Base-by-base conservation (phyloP, 192 early-diverging fungal species). In the Umbelopsis vinacea region DNA sequence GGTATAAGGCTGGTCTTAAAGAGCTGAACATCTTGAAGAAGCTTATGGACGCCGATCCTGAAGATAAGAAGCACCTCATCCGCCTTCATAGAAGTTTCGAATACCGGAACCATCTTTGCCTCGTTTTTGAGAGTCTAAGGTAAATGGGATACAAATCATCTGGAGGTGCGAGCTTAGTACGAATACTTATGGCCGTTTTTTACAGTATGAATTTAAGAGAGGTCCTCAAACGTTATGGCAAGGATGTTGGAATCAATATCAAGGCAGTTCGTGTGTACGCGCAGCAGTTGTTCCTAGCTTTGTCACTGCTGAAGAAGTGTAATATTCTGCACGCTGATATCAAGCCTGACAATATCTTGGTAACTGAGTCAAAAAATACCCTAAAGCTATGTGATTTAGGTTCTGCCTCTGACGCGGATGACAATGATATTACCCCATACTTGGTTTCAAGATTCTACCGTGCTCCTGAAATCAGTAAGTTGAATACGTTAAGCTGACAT, bases 321-420 rank as follows among this genome's bases (percentile, higher is more conserved):
- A 89, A 89, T 24, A 84, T 99, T 17, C 72, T 98, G 10, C 97
- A 99, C 74, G 94, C 96, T 52, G 97, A 99, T 77, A 94, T 99
- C 81, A 99, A 99, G 77, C 97, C 97, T 0, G 97, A 99, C 74
- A 99, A 99, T 80, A 94, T 98, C 74, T 84, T 99, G 68, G 96
- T 96, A 4, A 90, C 89, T 11, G 94, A 94, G 71, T 81, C 83
- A 70, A 90, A 93, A 71, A 93, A 87, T 66, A 83, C 84, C 2
- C 83, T 97, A 6, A 97, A 97, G 79, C 87, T 99, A 53, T 95
- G 94, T 74, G 97, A 99, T 83, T 84, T 99, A 73, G 97, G 97
- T 29, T 93, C 92, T 0, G 97, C 96, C 14, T 93, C 91, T 23
- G 94, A 97, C 70, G 91, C 90, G 10, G 78, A 82, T 2, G 96